These are phyloP conservation scores for Aspergillus sp. DNA, from an alignment of 2,329 filamentous ascomycete species.

Conservation along the genomic window DNA sequence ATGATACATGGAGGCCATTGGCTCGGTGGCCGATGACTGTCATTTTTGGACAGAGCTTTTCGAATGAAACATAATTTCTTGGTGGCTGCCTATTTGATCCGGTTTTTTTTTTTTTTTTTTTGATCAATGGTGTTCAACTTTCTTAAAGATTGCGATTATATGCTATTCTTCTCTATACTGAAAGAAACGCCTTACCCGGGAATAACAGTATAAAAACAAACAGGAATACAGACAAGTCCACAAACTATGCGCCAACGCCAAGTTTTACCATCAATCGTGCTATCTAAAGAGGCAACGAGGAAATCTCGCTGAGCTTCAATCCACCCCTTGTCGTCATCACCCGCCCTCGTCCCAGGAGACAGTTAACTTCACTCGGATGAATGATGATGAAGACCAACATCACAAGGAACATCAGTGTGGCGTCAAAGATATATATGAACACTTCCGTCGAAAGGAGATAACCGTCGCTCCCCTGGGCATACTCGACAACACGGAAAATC, in stretches of 20 bases:
- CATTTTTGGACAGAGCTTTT: slow-evolving; percentile 21
- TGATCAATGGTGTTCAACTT: no score
- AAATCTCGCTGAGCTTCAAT: slow-evolving; percentile 9
- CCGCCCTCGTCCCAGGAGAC: slow-evolving; percentile 12
- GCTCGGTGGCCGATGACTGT: slow-evolving; percentile 25
- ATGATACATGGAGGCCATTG: slow-evolving; percentile 25
- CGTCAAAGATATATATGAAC: slow-evolving; percentile 27
- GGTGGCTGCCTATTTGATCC: not conserved
- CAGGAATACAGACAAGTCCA: not conserved
- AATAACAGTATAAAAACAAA: not conserved
- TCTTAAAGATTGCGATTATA: no score
- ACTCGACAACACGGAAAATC: slow-evolving; percentile 24
- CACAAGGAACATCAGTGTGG: slow-evolving; percentile 21
- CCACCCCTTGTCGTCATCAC: slow-evolving; percentile 13
- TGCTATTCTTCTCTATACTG: no score
- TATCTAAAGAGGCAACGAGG: slow-evolving; percentile 5
- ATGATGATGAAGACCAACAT: slow-evolving; percentile 17
- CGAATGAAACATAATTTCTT: slow-evolving; percentile 2
- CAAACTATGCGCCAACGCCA: not conserved
- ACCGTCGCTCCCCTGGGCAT: slow-evolving; percentile 20
- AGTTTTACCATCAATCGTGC: not conserved
- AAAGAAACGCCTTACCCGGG: no score
- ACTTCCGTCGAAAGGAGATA: slow-evolving; percentile 20
- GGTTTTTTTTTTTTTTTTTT: no score
- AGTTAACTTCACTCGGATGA: slow-evolving; percentile 20